Conservation (phyloP, 2,329 filamentous ascomycete genomes). For the Helotiales sp. region DNA sequence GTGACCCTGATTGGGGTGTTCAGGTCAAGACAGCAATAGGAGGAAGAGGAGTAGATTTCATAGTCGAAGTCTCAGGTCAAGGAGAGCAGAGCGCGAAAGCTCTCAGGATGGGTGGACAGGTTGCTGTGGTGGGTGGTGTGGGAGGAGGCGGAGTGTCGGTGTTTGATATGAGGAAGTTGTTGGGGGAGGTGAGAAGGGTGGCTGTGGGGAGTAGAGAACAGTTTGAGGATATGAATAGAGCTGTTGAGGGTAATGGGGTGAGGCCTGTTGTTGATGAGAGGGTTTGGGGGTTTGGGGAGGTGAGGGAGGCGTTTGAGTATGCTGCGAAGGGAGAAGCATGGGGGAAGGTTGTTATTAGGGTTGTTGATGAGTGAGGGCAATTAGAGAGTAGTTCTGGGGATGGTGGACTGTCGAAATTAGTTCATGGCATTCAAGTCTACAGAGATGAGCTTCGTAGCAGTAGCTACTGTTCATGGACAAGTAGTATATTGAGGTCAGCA, state of each 20-base stretch:
- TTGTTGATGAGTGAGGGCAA: not conserved
- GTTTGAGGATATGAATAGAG: not conserved
- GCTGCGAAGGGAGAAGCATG: not conserved
- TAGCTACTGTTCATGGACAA: no score
- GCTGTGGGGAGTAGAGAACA: not conserved
- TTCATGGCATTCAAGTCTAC: no score
- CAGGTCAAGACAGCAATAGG: not conserved
- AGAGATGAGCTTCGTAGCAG: no score
- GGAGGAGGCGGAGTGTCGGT: not conserved
- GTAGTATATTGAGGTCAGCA: no score
- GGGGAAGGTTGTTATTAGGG: not conserved
- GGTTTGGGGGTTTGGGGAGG: not conserved
- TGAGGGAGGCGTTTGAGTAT: not conserved
- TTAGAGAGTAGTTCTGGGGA: no score
- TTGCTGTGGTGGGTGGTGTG: not conserved
- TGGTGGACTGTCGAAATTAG: no score
- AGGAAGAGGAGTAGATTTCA: not conserved
- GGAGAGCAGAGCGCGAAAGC: not conserved
- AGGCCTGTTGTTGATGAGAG: not conserved
- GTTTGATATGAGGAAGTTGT: not conserved
- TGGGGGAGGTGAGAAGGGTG: not conserved
- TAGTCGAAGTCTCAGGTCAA: not conserved
- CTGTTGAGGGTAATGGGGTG: not conserved
- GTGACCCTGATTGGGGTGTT: not conserved
- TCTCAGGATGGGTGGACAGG: not conserved